phyloP scores from a whole-genome alignment of 306 rosid genomes.

The Carpinus viminea region DNA sequence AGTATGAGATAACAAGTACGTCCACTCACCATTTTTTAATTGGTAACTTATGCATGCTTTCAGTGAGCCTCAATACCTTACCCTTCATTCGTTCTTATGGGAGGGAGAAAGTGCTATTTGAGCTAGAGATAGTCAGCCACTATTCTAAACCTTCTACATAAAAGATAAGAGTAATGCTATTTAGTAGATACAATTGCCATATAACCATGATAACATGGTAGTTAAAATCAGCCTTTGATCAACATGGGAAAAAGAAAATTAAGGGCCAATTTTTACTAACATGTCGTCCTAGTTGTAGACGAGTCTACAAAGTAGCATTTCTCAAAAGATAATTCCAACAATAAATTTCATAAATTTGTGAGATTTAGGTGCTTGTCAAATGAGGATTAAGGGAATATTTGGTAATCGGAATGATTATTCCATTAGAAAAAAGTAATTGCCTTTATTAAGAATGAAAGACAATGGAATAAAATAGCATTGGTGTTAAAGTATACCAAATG shows the following conservation, averaged over 20 bases:
- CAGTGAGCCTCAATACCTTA: neutral
- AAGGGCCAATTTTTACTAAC: too few relatives aligned
- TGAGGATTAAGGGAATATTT: neutral
- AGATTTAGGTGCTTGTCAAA: neutral
- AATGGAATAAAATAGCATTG: too few relatives aligned
- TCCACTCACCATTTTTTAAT: neutral
- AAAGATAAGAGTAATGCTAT: neutral
- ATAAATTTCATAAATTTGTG: neutral
- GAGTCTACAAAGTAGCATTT: too few relatives aligned
- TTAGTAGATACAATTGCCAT: neutral
- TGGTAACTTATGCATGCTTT: neutral
- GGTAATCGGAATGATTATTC: too few relatives aligned
- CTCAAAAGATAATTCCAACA: neutral
- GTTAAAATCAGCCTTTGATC: too few relatives aligned
- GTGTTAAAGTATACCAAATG: too few relatives aligned
- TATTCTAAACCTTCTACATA: neutral
- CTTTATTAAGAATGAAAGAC: too few relatives aligned
- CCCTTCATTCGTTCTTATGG: neutral
- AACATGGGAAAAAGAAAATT: too few relatives aligned
- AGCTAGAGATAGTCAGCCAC: neutral
- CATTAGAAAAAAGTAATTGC: too few relatives aligned
- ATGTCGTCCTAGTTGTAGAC: too few relatives aligned
- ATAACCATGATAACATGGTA: too few relatives aligned
- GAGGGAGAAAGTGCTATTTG: neutral
- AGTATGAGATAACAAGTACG: neutral